Base-by-base conservation (phyloP, 345 rosid genomes). In the Gossypium thurberi region DNA sequence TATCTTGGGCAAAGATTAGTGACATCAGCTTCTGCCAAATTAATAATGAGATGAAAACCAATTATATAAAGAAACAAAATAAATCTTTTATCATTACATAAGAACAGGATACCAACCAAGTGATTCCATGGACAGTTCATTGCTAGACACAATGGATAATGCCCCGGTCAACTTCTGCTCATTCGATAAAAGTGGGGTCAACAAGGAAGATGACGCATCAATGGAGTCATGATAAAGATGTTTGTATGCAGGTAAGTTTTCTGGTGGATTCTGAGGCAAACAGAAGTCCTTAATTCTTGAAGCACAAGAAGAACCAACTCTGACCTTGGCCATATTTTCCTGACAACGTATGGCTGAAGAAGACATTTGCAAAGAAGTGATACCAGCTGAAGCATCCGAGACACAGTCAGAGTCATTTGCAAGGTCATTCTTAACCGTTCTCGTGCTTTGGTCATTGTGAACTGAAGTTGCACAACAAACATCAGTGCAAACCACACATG, bases 71-170 rank as follows among this genome's bases (percentile, higher is more conserved):
- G 62, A 74, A 57, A 58, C n/a, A 44, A 48, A 56, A 12, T 11
- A 60, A 6, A 63, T n/a, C 48, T 21, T 21, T 47, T 9, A 14
- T 76, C 17, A 78, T 50, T 61, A 62, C 8, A 71, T 12, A 43
- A 61, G 21, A 55, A 37, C 28, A 20, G 33, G 74, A 79, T 62
- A 83, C 85, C 28, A 78, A 89, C 88, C 87, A 72, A 69, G 23
- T 56, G 80, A 77, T 69, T 77, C 76, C 62, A 48, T 0, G 10
- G 85, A 53, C 18, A 73, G 70, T 42, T 52, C 79, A 82, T 63
- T 69, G 65, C 78, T 75, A 69, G 69, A 80, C 63, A 71, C 59
- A 28, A 64, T 40, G 7, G 47, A 28, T 64, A 50, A 44, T 44
- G 20, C 69, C 70, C 76, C 72, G 3, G 47, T 64, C 25, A 61